A percentile compares a stretch with the other conserved stretches of the same genome.
These are phyloP conservation scores for Curvularia spicifera DNA, from an alignment of 2,329 filamentous ascomycete genomes.

Conservation along the genomic window DNA sequence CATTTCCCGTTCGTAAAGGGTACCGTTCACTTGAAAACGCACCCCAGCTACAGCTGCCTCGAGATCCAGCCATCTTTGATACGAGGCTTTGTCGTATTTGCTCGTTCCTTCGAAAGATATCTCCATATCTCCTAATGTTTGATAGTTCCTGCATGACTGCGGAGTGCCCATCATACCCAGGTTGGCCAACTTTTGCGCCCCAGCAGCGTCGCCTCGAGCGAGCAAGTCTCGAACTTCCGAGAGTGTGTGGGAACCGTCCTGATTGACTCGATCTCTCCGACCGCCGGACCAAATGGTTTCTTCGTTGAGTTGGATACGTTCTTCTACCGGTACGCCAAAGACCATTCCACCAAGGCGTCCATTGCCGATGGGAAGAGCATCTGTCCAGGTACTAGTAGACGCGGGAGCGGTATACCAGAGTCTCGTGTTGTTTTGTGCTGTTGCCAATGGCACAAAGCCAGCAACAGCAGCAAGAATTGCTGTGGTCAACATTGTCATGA, in stretches of 20 bases:
- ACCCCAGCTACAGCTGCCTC: conserved; percentile 1
- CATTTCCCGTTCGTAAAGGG: conserved; percentile 10
- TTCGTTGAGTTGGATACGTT: conserved; percentile 57
- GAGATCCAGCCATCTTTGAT: conserved; percentile 10
- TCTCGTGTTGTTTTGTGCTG: conserved; percentile 6
- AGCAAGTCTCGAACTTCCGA: conserved; percentile 10
- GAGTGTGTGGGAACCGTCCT: conserved; percentile 8
- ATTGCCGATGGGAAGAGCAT: conserved; percentile 58
- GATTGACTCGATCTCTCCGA: conserved; percentile 50
- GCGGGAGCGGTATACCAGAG: conserved; percentile 13
- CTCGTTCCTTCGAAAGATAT: conserved; percentile 9
- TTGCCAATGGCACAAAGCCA: neutral
- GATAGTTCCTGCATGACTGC: conserved; percentile 8
- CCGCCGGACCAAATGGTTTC: conserved; percentile 48
- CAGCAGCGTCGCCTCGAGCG: conserved; percentile 1
- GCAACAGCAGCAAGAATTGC: neutral
- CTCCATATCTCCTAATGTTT: conserved; percentile 11
- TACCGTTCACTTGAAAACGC: conserved; percentile 5
- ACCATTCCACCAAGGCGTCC: conserved; percentile 57
- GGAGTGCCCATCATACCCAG: conserved; percentile 14
- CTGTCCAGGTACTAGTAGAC: conserved; percentile 38
- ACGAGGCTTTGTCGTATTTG: conserved; percentile 3
- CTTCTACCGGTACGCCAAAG: conserved; percentile 53
- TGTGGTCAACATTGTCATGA: neutral
- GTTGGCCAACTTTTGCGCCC: conserved; percentile 13